These are phyloP conservation scores for Cyclotella atomus DNA, from an alignment of 108 stramenopile genomes.

Conservation along the genomic window DNA sequence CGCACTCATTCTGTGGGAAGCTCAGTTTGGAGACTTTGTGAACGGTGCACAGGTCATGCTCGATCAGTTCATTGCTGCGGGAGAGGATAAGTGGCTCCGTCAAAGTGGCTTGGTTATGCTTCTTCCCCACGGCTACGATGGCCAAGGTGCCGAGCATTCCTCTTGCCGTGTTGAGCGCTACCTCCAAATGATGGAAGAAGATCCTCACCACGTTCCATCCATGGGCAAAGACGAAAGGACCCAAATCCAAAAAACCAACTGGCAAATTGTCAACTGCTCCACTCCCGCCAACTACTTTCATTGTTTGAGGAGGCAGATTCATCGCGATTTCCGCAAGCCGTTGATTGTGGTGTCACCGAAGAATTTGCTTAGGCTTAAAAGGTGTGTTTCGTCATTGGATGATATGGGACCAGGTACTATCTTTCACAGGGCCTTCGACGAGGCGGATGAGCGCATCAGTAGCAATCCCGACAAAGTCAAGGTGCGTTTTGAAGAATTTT, in stretches of 20 bases:
- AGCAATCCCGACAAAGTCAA: conserved; percentile 85
- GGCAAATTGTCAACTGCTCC: conserved; percentile 98
- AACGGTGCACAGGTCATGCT: conserved; percentile 99
- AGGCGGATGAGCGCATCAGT: conserved; percentile 72
- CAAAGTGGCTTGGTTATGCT: conserved; percentile 95
- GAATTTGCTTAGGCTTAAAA: conserved; percentile 92
- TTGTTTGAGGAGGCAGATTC: conserved; percentile 97
- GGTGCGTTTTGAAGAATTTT: conserved; percentile 43
- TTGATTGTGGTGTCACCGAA: conserved; percentile 97
- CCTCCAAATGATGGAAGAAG: conserved; percentile 96
- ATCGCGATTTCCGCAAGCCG: conserved; percentile 99
- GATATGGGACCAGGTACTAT: conserved; percentile 93
- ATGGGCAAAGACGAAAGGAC: conserved; percentile 89
- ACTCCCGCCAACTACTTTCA: conserved; percentile 99
- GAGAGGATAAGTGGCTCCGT: conserved; percentile 99
- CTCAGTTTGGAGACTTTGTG: conserved; percentile 99
- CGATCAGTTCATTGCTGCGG: conserved; percentile 97
- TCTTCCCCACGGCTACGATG: conserved; percentile 98
- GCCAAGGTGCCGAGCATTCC: conserved; percentile 99
- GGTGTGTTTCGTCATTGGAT: conserved; percentile 85
- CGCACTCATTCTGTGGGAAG: conserved; percentile 96
- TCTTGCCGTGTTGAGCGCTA: conserved; percentile 97
- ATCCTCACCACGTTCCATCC: conserved; percentile 92
- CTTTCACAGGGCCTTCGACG: conserved; percentile 88
- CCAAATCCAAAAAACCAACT: conserved; percentile 96